Percentiles rank a stretch among this genome's conserved stretches.
These are phyloP conservation scores for Orbilia oligospora DNA, from an alignment of 2,329 filamentous ascomycete species.

Conservation along the genomic window DNA sequence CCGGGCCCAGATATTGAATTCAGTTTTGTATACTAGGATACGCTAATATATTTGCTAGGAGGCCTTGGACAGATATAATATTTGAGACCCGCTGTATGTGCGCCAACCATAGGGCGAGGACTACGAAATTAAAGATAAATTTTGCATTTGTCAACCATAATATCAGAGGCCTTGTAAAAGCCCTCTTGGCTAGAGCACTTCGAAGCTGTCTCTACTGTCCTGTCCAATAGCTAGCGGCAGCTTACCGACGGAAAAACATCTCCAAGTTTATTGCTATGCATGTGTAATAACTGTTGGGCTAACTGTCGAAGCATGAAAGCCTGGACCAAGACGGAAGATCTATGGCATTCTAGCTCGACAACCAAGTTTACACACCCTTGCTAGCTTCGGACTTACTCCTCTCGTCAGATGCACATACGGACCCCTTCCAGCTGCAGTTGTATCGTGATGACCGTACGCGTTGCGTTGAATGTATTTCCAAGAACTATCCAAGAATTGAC, in stretches of 20 bases:
- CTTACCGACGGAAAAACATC: constrained; percentile 51
- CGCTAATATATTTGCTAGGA: too few species aligned
- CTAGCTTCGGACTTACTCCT: neutral
- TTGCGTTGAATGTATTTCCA: constrained; percentile 45
- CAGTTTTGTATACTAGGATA: too few species aligned
- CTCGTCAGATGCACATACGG: neutral
- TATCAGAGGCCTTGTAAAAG: too few species aligned
- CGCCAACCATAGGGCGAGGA: too few species aligned
- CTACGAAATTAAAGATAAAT: too few species aligned
- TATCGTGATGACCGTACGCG: constrained; percentile 9
- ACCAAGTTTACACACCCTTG: constrained; percentile 9
- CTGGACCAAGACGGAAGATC: constrained; percentile 60
- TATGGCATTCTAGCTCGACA: constrained; percentile 4
- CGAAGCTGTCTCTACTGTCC: too few species aligned
- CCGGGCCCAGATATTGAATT: too few species aligned
- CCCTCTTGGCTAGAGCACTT: too few species aligned
- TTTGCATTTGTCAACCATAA: neutral
- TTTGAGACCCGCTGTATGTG: too few species aligned
- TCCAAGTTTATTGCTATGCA: neutral
- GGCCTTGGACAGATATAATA: too few species aligned
- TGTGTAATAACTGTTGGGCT: neutral
- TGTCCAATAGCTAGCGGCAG: neutral
- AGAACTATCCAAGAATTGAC: constrained; percentile 17
- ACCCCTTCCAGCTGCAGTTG: neutral
- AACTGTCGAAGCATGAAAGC: neutral